Evolutionary conservation across 2,329 filamentous ascomycete species (phyloP), one percentile per base, ranked within the genome.

Genomic region (Colletotrichum sansevieriae): DNA sequence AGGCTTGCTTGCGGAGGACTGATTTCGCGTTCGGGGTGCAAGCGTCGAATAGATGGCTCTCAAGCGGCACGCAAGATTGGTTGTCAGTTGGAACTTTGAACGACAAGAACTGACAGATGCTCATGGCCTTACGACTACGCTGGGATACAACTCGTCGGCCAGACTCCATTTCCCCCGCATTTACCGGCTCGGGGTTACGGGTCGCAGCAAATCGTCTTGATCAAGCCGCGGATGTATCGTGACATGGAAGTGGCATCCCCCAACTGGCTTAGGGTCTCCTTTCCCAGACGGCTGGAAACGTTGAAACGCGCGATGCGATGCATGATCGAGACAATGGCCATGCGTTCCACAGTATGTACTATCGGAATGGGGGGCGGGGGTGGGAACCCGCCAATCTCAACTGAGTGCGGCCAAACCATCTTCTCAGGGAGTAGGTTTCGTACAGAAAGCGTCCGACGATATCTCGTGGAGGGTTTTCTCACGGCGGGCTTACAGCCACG

Each of bases 281-380:
- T 43, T 41, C 20, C 65, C 65, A 51, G 55, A 15, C 41, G 51
- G 44, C 59, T 43, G 60, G 65, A 56, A 51, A 35, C 43, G 44
- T 39, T 49, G 51, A 65, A 55, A 54, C 61, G 29, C 47, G 61
- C 46, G 61, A 49, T 65, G 61, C 41, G 18, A 54, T 65, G 65
- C 61, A 43, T 54, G 33, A 33, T 51, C 54, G 54, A 65, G 56
- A 68, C 44, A 47, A 12, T 47, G 37, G 39, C 51, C 44, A 37
- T 37, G 33, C 15, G 54, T 52, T 37, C 46, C 54, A 59, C 65
- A 46, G 47, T 59, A 52, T 43, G 51, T 35, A 35, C 49, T 52
- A 22, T 18, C 35, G 37, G 29, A 25, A 57, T 49, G 33, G 33
- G 25, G 46, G 44, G 39, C 43, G 33, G 33, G 25, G 46, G 44